Evolutionary conservation across 2,329 filamentous ascomycete species (phyloP), one percentile per base, ranked within the genome.

Genomic region (Didymella arachidicola): DNA sequence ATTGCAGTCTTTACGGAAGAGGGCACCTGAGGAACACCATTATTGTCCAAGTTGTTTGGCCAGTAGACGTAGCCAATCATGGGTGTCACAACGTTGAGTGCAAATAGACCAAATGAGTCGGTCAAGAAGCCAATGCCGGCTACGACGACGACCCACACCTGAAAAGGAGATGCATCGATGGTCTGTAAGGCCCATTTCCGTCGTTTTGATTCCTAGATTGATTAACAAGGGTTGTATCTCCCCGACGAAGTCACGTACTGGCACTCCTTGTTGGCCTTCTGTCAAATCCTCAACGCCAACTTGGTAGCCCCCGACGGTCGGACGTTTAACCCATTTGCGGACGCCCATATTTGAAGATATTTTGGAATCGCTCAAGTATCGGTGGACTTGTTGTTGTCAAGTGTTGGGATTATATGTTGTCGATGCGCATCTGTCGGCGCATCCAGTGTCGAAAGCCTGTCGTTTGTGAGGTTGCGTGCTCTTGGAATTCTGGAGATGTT

Each of bases 11-110:
- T 72, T 26, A 77, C 64, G 7, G 65, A 65, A 12, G 71, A 63
- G 5, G 72, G 71, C 2, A 75, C 63, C 16, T 57, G 54, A 2
- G 71, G 71, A 11, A 69, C 64, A 18, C 59, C 63, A 38, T 70
- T 63, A 2, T 66, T 51, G 8, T 66, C 57, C 4, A 45, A 44
- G 7, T 70, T 64, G 6, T 70, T 53, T 25, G 68, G 60, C 72
- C 73, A 78, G 53, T 79, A 79, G 14, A 79, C 75, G 46, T 76
- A 78, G 5, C 72, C 75, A 8, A 79, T 63, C 64, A 77, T 76
- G 3, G 77, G 77, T 3, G 78, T 73, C 16, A 79, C 74, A 8
- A 78, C 73, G 55, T 79, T 78, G 29, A 77, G 66, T 7, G 76
- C 71, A 53, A 79, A 79, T 1, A 79, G 64, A 30, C 74, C 77